A percentile compares a stretch with the other conserved stretches of the same genome.
These are phyloP conservation scores for Daldinia eschscholtzii DNA, from an alignment of 2,329 filamentous ascomycete genomes.

Conservation along the genomic window DNA sequence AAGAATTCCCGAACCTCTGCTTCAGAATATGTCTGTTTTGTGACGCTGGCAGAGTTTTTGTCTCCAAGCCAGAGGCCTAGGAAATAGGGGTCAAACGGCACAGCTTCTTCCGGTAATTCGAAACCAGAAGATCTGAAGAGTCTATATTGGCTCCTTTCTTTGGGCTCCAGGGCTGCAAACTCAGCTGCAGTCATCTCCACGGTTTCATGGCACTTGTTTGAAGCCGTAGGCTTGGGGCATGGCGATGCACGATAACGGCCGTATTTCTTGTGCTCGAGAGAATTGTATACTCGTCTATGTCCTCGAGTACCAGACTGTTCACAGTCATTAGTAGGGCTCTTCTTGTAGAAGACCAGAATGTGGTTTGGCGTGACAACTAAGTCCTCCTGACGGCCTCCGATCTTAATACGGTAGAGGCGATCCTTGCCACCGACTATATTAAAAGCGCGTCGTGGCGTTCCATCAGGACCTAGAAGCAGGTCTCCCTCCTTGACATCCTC, in stretches of 20 bases:
- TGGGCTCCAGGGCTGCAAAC: slow-evolving; percentile 56
- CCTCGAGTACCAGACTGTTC: not conserved
- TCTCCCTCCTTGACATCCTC: slow-evolving; percentile 64
- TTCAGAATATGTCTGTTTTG: slow-evolving; percentile 6
- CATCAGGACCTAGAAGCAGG: slow-evolving; percentile 63
- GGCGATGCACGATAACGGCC: not conserved
- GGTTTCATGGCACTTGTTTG: slow-evolving; percentile 51
- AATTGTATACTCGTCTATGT: not conserved
- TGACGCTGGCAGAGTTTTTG: slow-evolving; percentile 16
- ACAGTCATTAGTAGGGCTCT: slow-evolving; percentile 25
- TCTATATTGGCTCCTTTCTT: slow-evolving; percentile 54
- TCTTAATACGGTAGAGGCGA: slow-evolving; percentile 62
- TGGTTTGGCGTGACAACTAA: slow-evolving; percentile 64
- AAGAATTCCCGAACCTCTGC: slow-evolving; percentile 21
- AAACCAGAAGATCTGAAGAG: slow-evolving; percentile 55
- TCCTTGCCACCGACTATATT: slow-evolving; percentile 63
- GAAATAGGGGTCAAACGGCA: slow-evolving; percentile 41
- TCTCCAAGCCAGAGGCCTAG: slow-evolving; percentile 46
- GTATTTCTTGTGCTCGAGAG: not conserved
- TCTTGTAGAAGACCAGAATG: slow-evolving; percentile 60
- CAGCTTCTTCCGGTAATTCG: slow-evolving; percentile 43
- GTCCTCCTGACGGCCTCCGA: slow-evolving; percentile 58
- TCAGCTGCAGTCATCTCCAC: slow-evolving; percentile 62
- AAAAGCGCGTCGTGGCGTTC: slow-evolving; percentile 61
- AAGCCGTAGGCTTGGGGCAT: not conserved